Evolutionary conservation across 208 protist genomes (phyloP).

Genomic region (Crithidia sp.): DNA sequence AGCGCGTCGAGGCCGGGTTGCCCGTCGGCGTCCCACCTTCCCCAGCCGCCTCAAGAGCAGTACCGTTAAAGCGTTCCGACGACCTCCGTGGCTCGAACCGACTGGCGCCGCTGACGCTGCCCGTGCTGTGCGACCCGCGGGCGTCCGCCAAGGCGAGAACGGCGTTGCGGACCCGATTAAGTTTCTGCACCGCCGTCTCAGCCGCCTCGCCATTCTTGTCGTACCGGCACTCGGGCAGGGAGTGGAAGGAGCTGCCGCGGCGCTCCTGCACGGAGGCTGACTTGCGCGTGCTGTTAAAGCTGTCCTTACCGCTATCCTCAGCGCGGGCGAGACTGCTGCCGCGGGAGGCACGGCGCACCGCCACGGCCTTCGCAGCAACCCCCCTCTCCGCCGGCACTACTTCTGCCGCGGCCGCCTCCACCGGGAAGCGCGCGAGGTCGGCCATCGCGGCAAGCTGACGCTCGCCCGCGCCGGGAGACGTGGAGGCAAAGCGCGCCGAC

Average conservation of each 20-base stretch:
- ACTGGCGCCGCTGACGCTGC: neutral
- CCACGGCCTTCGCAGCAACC: neutral
- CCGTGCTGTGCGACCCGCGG: neutral
- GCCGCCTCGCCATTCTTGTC: neutral
- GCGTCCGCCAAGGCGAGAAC: neutral
- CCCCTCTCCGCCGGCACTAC: neutral
- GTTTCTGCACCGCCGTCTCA: slow-evolving; percentile 1
- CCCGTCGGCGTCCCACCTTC: neutral
- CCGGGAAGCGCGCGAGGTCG: neutral
- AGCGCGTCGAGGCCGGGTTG: slow-evolving; percentile 10
- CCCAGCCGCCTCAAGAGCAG: neutral
- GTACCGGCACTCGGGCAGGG: slow-evolving; percentile 3
- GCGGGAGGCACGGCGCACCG: neutral
- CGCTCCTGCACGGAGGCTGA: neutral
- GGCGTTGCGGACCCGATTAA: neutral
- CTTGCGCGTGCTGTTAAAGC: neutral
- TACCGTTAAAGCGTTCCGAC: neutral
- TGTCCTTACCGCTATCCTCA: neutral
- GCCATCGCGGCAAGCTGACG: neutral
- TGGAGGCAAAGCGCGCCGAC: slow-evolving; percentile 6
- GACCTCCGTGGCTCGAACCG: neutral
- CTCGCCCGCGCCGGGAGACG: neutral
- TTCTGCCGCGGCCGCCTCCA: neutral
- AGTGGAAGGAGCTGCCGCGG: neutral
- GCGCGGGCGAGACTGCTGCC: neutral